Conservation (phyloP, 805 yeast species). For the Kuraishia capsulata region DNA sequence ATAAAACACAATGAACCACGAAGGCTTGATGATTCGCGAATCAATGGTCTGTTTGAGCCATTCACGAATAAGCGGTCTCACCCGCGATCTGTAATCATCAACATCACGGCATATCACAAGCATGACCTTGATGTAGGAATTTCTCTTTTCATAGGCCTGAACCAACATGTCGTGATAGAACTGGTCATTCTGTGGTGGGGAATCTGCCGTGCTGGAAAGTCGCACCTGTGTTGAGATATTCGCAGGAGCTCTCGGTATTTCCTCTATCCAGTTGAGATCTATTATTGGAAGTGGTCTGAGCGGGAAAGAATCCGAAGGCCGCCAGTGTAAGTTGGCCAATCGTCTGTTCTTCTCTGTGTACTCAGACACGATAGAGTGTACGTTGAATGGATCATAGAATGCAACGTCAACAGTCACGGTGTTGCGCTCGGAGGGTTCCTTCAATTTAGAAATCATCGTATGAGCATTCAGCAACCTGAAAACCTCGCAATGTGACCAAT, state of each 20-base stretch:
- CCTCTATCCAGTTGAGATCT: constrained; percentile 46
- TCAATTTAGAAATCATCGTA: background rate
- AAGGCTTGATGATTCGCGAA: constrained; percentile 35
- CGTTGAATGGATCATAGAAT: constrained; percentile 68
- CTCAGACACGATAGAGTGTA: constrained; percentile 34
- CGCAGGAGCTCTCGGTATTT: constrained; percentile 28
- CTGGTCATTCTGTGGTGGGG: constrained; percentile 5
- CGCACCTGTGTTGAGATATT: too few species aligned
- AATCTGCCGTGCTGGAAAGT: too few species aligned
- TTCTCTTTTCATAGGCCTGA: constrained; percentile 7
- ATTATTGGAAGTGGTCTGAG: constrained; percentile 56
- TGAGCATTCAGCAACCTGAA: background rate
- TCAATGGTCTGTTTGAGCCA: constrained; percentile 52
- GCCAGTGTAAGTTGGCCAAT: constrained; percentile 67
- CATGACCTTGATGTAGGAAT: constrained; percentile 58
- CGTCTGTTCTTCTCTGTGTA: constrained; percentile 40
- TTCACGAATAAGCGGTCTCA: constrained; percentile 71
- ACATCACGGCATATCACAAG: constrained; percentile 56
- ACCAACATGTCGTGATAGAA: constrained; percentile 5
- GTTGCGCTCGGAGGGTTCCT: too few species aligned
- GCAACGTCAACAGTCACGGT: constrained; percentile 29
- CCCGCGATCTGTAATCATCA: constrained; percentile 71
- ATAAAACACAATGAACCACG: constrained; percentile 54
- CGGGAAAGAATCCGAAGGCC: constrained; percentile 35
- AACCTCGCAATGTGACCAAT: background rate